Conservation (phyloP, 257 asterid species). For the Solanum bulbocastanum region DNA sequence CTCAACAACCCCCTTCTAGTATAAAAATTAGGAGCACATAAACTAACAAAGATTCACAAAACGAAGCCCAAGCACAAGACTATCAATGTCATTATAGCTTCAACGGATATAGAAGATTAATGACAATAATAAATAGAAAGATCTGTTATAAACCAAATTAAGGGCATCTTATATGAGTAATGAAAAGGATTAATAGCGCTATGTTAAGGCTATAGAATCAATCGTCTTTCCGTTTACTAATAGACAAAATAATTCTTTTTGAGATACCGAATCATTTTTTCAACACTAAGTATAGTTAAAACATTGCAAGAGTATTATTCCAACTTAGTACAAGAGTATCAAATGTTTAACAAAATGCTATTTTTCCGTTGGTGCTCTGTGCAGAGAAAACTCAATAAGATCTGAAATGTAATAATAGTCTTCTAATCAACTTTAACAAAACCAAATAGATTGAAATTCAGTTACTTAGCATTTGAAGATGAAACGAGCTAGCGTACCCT, state of each 20-base stretch:
- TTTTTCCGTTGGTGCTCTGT: neutral
- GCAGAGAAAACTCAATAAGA: neutral
- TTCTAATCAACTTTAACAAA: neutral
- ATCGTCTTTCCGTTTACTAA: neutral
- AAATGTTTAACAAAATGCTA: neutral
- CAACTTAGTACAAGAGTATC: neutral
- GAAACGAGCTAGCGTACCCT: constrained; percentile 8
- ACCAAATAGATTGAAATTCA: neutral
- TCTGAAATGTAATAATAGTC: neutral
- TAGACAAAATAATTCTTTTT: neutral
- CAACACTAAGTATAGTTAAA: neutral
- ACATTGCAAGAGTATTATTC: neutral
- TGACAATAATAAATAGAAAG: too few species aligned
- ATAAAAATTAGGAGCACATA: too few species aligned
- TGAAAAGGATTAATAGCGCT: neutral
- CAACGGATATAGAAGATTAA: too few species aligned
- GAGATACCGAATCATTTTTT: neutral
- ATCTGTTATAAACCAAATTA: neutral
- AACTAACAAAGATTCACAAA: too few species aligned
- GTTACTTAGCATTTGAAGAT: neutral
- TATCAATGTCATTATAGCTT: too few species aligned
- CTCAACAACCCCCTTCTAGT: too few species aligned
- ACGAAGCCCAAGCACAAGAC: too few species aligned
- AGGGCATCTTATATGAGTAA: neutral
- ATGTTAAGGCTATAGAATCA: neutral